phyloP scores from a whole-genome alignment of 2,329 filamentous ascomycete species.

The Trichoderma endophyticum region DNA sequence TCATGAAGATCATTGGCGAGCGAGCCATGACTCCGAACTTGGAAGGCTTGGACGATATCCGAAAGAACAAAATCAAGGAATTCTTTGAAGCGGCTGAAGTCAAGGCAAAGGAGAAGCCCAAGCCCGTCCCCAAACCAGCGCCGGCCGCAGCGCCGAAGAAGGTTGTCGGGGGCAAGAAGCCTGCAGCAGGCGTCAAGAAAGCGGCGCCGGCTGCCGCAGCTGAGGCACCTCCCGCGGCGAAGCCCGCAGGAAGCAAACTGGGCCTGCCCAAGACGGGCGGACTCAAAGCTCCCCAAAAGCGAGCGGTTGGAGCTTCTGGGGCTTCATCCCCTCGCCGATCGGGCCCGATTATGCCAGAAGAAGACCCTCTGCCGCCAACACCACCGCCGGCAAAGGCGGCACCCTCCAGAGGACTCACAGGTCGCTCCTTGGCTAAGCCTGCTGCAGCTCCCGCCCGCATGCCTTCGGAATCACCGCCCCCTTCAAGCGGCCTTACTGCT shows the following conservation, averaged over 20 bases:
- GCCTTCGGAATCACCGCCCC: slow-evolving; percentile 55
- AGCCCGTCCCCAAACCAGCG: slow-evolving; percentile 62
- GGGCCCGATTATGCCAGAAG: slow-evolving; percentile 51
- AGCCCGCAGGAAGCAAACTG: slow-evolving; percentile 49
- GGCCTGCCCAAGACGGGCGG: slow-evolving; percentile 54
- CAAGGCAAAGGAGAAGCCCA: slow-evolving; percentile 67
- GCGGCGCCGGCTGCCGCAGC: slow-evolving; percentile 43
- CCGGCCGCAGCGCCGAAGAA: slow-evolving; percentile 47
- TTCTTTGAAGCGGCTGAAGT: slow-evolving; percentile 65
- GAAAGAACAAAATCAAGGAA: slow-evolving; percentile 94
- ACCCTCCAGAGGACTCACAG: slow-evolving; percentile 75
- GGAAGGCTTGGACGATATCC: slow-evolving; percentile 90
- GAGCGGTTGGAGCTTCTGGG: slow-evolving; percentile 47
- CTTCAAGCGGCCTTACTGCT: slow-evolving; percentile 64
- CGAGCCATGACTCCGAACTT: slow-evolving; percentile 90
- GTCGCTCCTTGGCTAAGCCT: slow-evolving; percentile 80
- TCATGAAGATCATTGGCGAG: slow-evolving; percentile 99
- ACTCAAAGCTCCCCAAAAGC: slow-evolving; percentile 59
- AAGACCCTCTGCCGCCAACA: slow-evolving; percentile 56
- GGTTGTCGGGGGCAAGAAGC: slow-evolving; percentile 44
- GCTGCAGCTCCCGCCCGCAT: slow-evolving; percentile 48
- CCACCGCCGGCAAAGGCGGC: slow-evolving; percentile 56
- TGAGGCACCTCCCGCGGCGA: slow-evolving; percentile 57
- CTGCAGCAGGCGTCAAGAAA: slow-evolving; percentile 32
- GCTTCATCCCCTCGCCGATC: slow-evolving; percentile 54